Base-by-base conservation (phyloP, 2,329 filamentous ascomycete species). In the Colletotrichum nymphaeae region DNA sequence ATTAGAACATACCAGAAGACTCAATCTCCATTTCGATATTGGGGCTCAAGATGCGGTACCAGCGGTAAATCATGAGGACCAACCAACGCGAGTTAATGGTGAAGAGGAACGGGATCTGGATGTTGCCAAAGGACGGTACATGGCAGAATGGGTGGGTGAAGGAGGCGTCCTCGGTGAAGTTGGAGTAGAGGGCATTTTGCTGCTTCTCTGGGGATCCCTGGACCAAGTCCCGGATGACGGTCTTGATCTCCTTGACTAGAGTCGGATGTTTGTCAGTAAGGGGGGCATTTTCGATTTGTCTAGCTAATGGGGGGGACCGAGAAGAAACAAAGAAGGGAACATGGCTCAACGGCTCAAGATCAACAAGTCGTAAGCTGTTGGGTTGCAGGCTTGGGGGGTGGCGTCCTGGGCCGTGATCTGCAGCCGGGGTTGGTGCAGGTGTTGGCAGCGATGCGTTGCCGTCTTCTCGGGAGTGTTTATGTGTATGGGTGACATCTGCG, bases 11-110 rank as follows among this genome's bases (percentile, higher is more conserved):
- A 89, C 88, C 85, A 56, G 83, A 81, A 4, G 87, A 89, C 75
- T 94, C 89, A 22, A 98, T 86, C 1, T 88, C 84, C 14, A 96
- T 83, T 56, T 92, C 87, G 76, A 97, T 93, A 22, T 86, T 85
- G 0, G 95, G 95, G 74, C 92, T 94, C 79, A 97, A 86, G 75
- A 96, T 93, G 79, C 95, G 94, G 83, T 97, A 96, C 93, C 93
- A 95, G 53, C 91, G 90, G 79, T 94, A 97, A 69, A 97, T 92
- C 76, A 88, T 87, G 60, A 89, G 84, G 22, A 97, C 87, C 6
- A 94, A 80, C 83, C 87, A 90, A 56, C 94, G 88, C 11, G 93
- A 95, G 75, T 92, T 89, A 28, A 89, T 68, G 1, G 78, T 77
- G 53, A 42, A 49, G 0, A 85, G 76, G 2, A 87, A 77, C 1